Base-by-base conservation (phyloP, 768 basidiomycete species). In the Galerina sulciceps region DNA sequence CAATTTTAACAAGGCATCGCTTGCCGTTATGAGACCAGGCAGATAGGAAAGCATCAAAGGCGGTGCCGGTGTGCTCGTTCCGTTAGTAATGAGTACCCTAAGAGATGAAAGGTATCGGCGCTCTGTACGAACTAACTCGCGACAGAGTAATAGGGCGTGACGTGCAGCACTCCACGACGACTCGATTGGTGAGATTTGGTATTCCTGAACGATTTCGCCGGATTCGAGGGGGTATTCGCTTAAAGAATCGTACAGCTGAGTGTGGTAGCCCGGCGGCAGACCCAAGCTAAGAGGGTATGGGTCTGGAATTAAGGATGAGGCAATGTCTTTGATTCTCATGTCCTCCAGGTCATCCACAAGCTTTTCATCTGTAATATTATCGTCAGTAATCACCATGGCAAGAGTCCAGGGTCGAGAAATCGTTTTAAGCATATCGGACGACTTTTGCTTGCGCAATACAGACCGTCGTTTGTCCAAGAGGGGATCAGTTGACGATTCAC, bases 11-110 rank as follows among this genome's bases (percentile, higher is more conserved):
- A 88, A 73, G 15, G 70, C 69, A 51, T 82, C 77, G 26, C 86
- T 88, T 17, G 77, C 81, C 15, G 67, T 64, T 36, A 85, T 74
- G 10, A 90, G 79, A 8, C 75, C 77, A 15, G 77, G 81, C 13
- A 85, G 72, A 61, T 88, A 81, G 10, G 76, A 67, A 18, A 79
- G 66, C 76, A 89, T 81, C 13, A 81, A 72, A 15, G 82, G 71
- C 8, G 87, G 82, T 18, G 85, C 82, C 1, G 79, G 75, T 6
- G 78, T 71, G 26, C 42, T 76, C 37, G 79, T 82, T 35, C 69
- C 72, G 59, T 74, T 77, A n/a, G 68, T 63, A 41, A 73, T 60
- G 26, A 80, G 68, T 4, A 55, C 55, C 17, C 67, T 71, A 40
- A 81, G 63, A 11, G 77, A 75, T 10, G 69, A 56, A 20, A 78